Conservation (phyloP, 768 basidiomycete genomes). For the Leccinum longicurvipes region DNA sequence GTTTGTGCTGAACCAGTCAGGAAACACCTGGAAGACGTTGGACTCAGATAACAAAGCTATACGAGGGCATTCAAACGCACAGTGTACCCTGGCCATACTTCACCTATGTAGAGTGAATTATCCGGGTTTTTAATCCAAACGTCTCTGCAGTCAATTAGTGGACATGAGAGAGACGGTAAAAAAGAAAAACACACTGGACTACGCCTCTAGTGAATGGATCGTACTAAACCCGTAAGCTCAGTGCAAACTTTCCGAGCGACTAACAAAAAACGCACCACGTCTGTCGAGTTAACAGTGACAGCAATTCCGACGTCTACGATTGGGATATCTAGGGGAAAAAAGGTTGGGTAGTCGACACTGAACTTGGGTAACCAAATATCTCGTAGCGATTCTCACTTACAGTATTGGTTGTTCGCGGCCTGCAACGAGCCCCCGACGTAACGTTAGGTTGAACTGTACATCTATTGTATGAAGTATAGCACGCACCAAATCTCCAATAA, state of each 20-base stretch:
- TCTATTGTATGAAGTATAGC: background rate
- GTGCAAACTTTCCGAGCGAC: background rate
- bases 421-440: background rate
- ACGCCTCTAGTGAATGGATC: constrained; percentile 60
- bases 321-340: constrained; percentile 52
- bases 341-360: background rate
- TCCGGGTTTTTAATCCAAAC: constrained; percentile 74
- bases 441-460: background rate
- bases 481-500: constrained; percentile 54
- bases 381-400: too few species aligned
- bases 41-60: background rate
- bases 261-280: constrained; percentile 44
- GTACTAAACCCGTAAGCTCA: constrained; percentile 41
- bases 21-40: constrained; percentile 41
- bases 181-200: constrained; percentile 43
- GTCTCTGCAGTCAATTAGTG: constrained; percentile 36
- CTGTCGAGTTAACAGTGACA: constrained; percentile 53
- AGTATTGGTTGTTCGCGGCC: constrained; percentile 23
- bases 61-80: constrained; percentile 31
- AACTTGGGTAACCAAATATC: background rate
- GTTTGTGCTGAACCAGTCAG: constrained; percentile 57
- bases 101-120: constrained; percentile 64
- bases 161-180: background rate
- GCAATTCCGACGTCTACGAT: constrained; percentile 65
- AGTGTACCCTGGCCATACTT: constrained; percentile 76